Conservation (phyloP, 176 grass and related monocot genomes). For the Zea luxurians region DNA sequence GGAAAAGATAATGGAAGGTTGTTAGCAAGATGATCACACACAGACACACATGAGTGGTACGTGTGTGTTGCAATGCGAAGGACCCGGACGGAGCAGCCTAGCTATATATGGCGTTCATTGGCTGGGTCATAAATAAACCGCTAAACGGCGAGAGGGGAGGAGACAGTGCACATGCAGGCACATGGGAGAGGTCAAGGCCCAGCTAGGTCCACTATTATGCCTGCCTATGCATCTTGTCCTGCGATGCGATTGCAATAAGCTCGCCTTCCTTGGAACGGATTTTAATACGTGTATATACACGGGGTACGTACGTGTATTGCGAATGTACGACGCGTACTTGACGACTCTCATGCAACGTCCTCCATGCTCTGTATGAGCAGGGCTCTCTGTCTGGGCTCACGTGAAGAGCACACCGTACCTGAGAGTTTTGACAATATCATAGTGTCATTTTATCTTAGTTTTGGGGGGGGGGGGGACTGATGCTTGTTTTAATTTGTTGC, state of each 20-base stretch:
- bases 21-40: constrained; percentile 14
- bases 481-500: no score
- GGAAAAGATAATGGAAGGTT: neutral
- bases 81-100: no score
- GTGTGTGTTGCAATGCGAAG: neutral
- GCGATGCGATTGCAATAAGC: neutral
- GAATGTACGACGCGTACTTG: neutral
- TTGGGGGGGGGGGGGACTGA: no score
- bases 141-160: constrained; percentile 46
- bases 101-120: constrained; percentile 23
- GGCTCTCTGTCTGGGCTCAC: neutral
- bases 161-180: constrained; percentile 82
- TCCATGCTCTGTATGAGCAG: neutral
- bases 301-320: no score
- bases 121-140: constrained; percentile 9
- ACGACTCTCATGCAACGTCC: neutral
- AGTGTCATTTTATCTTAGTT: neutral
- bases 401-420: constrained; percentile 11
- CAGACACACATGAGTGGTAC: neutral
- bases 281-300: neutral
- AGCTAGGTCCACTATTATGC: constrained; percentile 47
- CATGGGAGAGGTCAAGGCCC: constrained; percentile 62
- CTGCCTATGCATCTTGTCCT: neutral
- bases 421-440: neutral
- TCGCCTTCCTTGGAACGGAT: neutral